Evolutionary conservation across 345 rosid genomes (phyloP), one percentile per base, ranked within the genome.

Genomic region (Rhodamnia rubescens): DNA sequence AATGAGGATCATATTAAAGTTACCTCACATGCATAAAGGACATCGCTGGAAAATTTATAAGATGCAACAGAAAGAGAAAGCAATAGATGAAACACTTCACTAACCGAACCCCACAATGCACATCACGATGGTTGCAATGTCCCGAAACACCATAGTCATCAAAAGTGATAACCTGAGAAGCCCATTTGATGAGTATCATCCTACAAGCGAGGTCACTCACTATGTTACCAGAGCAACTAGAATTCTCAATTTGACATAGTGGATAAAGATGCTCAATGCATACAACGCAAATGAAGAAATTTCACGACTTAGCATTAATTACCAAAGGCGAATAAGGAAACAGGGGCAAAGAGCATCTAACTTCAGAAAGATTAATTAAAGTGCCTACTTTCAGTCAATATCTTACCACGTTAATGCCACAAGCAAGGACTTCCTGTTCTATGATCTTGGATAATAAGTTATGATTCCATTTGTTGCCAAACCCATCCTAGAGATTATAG

Each of bases 61-160:
- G 53, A 86, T 40, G 24, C 6, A 42, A 42, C 59, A 49, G 40
- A 14, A 18, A 18, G 78, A 44, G 78, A 69, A 69, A 69, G 42
- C 47, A 69, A 18, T 8, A 56, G 82, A 57, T 27, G 5, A 47
- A 49, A 32, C 7, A 29, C 85, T 78, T 29, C 44, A 89, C 96
- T 83, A 87, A 95, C 96, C 90, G 59, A 84, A 92, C 93, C 85
- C 95, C 98, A 88, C 85, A 86, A 86, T 93, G 93, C 84, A 92
- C 94, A 90, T 93, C 98, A 12, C 89, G 74, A 81, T 97, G 99
- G 88, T 94, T 97, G 82, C 97, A 92, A 85, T 97, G 98, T 87
- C 97, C 98, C 57, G 96, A 95, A 89, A 95, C 91, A 42, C 98
- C 98, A 88, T 93, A 85, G 54, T 83, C 88, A 90, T 97, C 98